These are phyloP conservation scores for Cryphonectria radicalis DNA, from an alignment of 2,329 filamentous ascomycete genomes.

Conservation along the genomic window DNA sequence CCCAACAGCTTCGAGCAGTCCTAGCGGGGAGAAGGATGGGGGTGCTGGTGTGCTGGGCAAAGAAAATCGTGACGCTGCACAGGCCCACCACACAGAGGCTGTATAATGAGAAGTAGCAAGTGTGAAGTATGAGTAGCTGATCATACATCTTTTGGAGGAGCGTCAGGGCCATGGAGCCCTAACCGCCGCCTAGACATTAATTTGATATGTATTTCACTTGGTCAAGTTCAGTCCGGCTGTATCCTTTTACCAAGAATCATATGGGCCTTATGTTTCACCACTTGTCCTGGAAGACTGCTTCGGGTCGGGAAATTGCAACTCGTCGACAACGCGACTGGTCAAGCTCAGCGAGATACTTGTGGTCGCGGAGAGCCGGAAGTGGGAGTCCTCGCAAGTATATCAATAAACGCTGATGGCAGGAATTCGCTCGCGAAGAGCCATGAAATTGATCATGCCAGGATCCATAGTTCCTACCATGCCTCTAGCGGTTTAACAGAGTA, in stretches of 20 bases:
- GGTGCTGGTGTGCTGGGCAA: neutral
- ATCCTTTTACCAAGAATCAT: neutral
- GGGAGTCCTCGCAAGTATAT: neutral
- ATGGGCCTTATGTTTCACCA: too few relatives aligned
- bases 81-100: slow-evolving; percentile 17
- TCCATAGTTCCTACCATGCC: too few relatives aligned
- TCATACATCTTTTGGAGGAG: neutral
- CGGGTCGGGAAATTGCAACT: neutral
- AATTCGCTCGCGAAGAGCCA: neutral
- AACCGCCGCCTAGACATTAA: neutral
- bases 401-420: neutral
- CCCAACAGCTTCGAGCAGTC: neutral
- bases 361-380: neutral
- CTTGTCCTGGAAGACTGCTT: too few relatives aligned
- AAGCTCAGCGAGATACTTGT: too few relatives aligned
- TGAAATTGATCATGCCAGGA: neutral
- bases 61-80: neutral
- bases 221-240: neutral
- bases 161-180: neutral
- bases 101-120: neutral
- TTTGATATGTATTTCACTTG: neutral
- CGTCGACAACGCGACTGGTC: too few relatives aligned
- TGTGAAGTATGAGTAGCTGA: neutral
- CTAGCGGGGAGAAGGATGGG: neutral
- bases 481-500: too few relatives aligned